Evolutionary conservation across 1,139 yeast species (phyloP).

Genomic region (Yamadazyma oceani): DNA sequence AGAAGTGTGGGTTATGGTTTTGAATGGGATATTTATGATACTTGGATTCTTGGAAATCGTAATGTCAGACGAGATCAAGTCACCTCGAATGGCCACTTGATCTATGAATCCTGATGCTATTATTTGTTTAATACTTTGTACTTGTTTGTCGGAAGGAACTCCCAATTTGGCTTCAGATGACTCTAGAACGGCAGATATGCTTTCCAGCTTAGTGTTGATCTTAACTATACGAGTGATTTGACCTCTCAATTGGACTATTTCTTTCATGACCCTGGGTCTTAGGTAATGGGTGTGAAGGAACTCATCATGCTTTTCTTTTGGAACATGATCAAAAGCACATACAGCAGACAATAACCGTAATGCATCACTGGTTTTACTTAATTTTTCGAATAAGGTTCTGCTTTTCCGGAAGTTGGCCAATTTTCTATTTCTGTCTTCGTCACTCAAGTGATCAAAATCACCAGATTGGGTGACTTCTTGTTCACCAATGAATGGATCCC

Average conservation of each 20-base stretch:
- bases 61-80: conserved; percentile 64
- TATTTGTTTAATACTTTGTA: conserved; percentile 85
- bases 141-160: conserved; percentile 69
- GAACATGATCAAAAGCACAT: conserved; percentile 84
- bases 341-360: conserved; percentile 76
- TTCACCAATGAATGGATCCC: conserved; percentile 82
- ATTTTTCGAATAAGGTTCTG: conserved; percentile 57
- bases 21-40: conserved; percentile 69
- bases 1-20: conserved; percentile 61
- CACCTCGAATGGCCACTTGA: conserved; percentile 85
- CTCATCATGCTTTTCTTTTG: conserved; percentile 37
- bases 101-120: conserved; percentile 90
- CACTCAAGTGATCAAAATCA: conserved; percentile 22
- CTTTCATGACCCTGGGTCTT: conserved; percentile 75
- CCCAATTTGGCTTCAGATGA: conserved; percentile 51
- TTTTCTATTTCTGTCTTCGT: conserved; percentile 37
- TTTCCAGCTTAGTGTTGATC: conserved; percentile 57
- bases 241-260: conserved; percentile 73
- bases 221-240: conserved; percentile 79
- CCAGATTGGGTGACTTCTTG: conserved; percentile 41
- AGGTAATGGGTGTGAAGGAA: conserved; percentile 66
- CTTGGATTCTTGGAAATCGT: conserved; percentile 57
- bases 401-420: conserved; percentile 56
- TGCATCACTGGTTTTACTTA: conserved; percentile 76
- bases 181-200: conserved; percentile 47